Evolutionary conservation across 257 asterid genomes (phyloP), one percentile per base, ranked within the genome.

Genomic region (Solanum virginianum): DNA sequence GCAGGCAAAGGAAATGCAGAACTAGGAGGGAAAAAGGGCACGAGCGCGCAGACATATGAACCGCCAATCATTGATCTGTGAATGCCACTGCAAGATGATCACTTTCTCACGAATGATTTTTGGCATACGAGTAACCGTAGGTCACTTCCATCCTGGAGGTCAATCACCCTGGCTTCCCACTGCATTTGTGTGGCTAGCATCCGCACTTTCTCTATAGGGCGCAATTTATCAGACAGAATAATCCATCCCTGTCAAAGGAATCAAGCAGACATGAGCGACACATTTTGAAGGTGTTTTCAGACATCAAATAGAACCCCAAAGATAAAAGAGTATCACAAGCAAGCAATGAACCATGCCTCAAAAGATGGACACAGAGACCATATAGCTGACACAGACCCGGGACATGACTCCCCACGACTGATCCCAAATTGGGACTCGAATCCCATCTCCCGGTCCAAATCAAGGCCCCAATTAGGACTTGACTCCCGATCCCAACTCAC

Each of bases 131-230:
- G 94, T 83, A 94, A 84, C 77, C 99, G 93, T 89, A 91, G 94
- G 86, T 96, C 97, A 71, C 95, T 96, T 86, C 99, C 99, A 60
- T 93, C 90, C 87, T 91, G 94, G 80, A 93, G 95, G 84, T 94
- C 95, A 43, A 96, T 91, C 75, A 94, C 96, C n/a, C 99, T 92
- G 80, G 98, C 95, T 87, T 96, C 99, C 99, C 99, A 96, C 51
- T 92, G 94, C 43, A 96, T 91, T 88, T 90, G 96, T 53, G 94
- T 90, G 32, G 94, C 97, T 0, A 94, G 86, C 69, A 70, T 89
- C 4, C 99, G 91, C 36, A 93, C 96, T 77, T 55, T 88, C 89
- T 93, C 96, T 57, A 94, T 86, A 3, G 89, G 91, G 60, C 89
- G 91, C 54, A 93, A 84, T 85, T 91, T 91, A 90, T 96, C 99